Evolutionary conservation across 1,139 yeast species (phyloP), one percentile per base, ranked within the genome.

Genomic region (Cylindricascospora bacillispora): DNA sequence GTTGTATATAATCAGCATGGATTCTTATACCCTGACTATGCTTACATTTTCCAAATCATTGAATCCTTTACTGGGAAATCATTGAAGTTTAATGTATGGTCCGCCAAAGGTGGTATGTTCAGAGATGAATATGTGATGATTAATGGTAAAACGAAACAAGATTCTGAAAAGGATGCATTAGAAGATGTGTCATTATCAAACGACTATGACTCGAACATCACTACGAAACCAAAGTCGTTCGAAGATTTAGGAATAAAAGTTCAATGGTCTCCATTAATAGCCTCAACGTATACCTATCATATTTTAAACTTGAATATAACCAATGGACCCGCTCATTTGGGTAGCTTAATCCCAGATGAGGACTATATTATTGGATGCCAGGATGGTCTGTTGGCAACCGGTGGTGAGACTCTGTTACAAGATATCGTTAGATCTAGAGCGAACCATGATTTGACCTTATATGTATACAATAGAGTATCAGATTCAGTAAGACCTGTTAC

Each of bases 331-430:
- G 95, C 95, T 0, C 81, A 78, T 43, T 60, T 59, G 29, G 85
- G 94, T 0, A 94, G 92, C 16, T 65, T 89, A 25, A 65, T 82
- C 24, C 86, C 95, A 1, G 77, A 77, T 44, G 73, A 89, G 1
- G 98, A 89, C 52, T 89, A 81, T 49, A 78, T 89, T 34, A 73
- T 89, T 29, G 95, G 93, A 4, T 83, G 93, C 33, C 93, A 85
- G 41, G 74, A 76, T 33, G 93, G 93, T 0, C 59, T 82, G 24
- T 62, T 86, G 35, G 73, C 81, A 6, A 70, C 76, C 5, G 95
- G 97, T 11, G 95, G 95, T 3, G 95, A 86, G 53, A 73, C 79
- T 16, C 58, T 83, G 22, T 59, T 86, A 32, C 75, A 85, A 2
- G 65, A 78, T 26, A 75, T 83, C 1, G 67, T 83, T 21, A 59